Evolutionary conservation across 176 grass and related monocot species (phyloP).

Genomic region (Raddia distichophylla): DNA sequence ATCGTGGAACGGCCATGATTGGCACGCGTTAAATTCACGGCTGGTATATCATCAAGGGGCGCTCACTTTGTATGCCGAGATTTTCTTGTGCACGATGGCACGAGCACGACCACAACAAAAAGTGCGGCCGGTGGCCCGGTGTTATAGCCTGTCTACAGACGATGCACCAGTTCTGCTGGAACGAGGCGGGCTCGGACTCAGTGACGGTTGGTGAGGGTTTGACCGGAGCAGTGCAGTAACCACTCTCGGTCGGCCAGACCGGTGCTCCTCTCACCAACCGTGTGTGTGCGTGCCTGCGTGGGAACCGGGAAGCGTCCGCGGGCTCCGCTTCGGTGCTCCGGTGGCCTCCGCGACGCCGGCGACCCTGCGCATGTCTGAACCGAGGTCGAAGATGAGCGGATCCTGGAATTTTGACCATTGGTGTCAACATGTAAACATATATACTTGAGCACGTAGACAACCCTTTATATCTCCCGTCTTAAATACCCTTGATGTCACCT

Average conservation of each 20-base stretch:
- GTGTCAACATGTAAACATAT: too few species aligned
- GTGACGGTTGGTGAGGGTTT: constrained; percentile 24
- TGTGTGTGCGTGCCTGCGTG: neutral
- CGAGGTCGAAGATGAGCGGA: too few species aligned
- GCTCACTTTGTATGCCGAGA: neutral
- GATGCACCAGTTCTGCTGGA: neutral
- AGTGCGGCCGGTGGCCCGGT: neutral
- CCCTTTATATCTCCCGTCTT: too few species aligned
- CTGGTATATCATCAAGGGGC: too few species aligned
- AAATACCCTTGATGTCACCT: too few species aligned
- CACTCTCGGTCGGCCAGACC: neutral
- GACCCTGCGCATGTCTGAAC: too few species aligned
- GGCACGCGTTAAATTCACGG: too few species aligned
- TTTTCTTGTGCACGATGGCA: neutral
- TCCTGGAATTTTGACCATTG: too few species aligned
- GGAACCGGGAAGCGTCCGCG: neutral
- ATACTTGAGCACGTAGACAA: too few species aligned
- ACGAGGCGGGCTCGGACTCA: neutral
- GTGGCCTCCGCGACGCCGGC: too few species aligned
- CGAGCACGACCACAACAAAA: neutral
- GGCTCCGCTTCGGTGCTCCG: neutral
- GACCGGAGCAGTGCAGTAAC: neutral
- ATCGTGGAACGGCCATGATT: too few species aligned
- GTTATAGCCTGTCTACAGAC: neutral
- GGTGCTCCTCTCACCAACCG: neutral